Base-by-base conservation (phyloP, 179 eudicot species). In the Amaranthus tricolor region DNA sequence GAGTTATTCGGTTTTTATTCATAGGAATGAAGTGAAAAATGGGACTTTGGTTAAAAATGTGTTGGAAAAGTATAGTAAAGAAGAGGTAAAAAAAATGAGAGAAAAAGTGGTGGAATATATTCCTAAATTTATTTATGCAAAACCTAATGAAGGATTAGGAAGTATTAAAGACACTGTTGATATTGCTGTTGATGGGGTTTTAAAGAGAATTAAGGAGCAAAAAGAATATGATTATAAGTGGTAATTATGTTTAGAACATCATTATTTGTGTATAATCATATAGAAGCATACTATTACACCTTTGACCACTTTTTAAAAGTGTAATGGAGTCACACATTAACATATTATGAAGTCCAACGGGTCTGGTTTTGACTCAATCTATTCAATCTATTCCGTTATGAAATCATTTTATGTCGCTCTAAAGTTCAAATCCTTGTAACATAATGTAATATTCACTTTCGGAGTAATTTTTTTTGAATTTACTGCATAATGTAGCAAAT, bases 1-100 rank as follows among this genome's bases (percentile, higher is more conserved):
- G 73, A 94, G 98, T 68, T 94, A 94, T 84, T 94, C 98, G 81
- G 98, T 92, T 64, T 94, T 91, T 53, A 85, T 94, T 4, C 88
- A 94, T 84, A 87, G 96, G 52, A 72, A 86, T 48, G 94, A 77
- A 78, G 96, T 94, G 2, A 82, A 80, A 52, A 92, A 90, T 21
- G 98, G 98, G 74, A 85, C 83, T 52, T 88, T 87, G 6, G 83
- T 94, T 12, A 88, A 75, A 65, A 74, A 17, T 51, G 96, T 85
- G 16, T 83, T 92, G 0, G 85, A 84, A 84, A 86, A 67, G 60
- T 68, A 71, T 21, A 78, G 86, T 47, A 79, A 77, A 71, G 94
- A 89, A 0, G 86, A 84, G 70, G 85, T 84, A 62, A 85, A 70
- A 61, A 79, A n/a, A 58, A 92, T 94, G 98, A 90, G 97, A 61